Percentiles rank a stretch among this genome's conserved stretches.
Evolutionary conservation across 73 alveolate genomes (phyloP).

Genomic region (Blepharisma japonicum): DNA sequence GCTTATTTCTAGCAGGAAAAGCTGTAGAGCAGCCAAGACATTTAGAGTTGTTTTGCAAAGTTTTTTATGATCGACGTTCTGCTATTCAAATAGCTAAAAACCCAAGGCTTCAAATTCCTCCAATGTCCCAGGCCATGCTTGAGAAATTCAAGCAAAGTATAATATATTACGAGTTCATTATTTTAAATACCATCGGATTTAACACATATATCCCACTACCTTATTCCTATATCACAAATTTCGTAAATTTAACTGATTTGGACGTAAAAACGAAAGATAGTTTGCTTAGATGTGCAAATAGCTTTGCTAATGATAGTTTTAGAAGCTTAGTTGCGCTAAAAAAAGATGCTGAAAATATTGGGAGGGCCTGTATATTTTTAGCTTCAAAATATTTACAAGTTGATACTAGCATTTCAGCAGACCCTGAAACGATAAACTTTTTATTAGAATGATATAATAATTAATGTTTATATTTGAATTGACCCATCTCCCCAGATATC

Average conservation of each 20-base stretch:
- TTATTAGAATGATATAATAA: no score
- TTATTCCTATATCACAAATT: not conserved
- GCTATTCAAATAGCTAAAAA: not conserved
- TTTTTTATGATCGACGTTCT: not conserved
- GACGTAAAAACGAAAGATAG: not conserved
- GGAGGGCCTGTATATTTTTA: not conserved
- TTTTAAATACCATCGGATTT: slow-evolving; percentile 9
- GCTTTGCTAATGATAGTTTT: slow-evolving; percentile 8
- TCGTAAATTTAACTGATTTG: not conserved
- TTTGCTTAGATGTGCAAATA: slow-evolving; percentile 6
- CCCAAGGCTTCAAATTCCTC: slow-evolving; percentile 16
- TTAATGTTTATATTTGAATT: no score
- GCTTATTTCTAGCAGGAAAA: slow-evolving; percentile 17
- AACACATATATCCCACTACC: not conserved
- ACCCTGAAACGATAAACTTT: not conserved
- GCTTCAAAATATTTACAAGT: not conserved
- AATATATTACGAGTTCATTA: not conserved
- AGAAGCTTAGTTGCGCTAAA: not conserved
- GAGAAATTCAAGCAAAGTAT: not conserved
- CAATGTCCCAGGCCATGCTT: not conserved
- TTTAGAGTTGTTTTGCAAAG: not conserved
- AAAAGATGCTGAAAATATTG: not conserved
- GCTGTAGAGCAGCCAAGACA: slow-evolving; percentile 18
- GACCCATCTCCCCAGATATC: slow-evolving; percentile 37
- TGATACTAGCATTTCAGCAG: not conserved